Evolutionary conservation across 2,329 filamentous ascomycete species (phyloP).

Genomic region (Microsporum ferrugineum): DNA sequence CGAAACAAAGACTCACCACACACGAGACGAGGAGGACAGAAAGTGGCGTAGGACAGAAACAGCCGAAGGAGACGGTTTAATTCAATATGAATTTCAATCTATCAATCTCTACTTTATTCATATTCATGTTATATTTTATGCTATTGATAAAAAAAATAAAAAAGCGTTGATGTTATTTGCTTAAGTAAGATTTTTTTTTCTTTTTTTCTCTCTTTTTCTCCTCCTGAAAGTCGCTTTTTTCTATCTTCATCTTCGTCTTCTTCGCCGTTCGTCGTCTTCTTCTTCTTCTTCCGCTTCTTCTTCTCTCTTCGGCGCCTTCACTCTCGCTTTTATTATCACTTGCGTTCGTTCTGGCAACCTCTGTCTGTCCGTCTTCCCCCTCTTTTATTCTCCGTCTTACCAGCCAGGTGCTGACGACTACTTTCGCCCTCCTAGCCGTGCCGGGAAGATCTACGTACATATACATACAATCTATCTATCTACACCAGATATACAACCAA

Average conservation of each 20-base stretch:
- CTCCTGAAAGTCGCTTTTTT: background rate
- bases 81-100: too few species aligned
- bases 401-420: conserved; percentile 6
- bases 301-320: background rate
- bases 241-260: background rate
- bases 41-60: background rate
- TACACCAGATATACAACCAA: background rate
- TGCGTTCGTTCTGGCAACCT: conserved; percentile 1
- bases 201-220: background rate
- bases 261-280: background rate
- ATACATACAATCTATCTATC: background rate
- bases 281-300: background rate
- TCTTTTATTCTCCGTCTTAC: background rate
- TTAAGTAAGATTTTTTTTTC: background rate
- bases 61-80: background rate
- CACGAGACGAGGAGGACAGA: background rate
- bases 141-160: background rate
- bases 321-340: background rate
- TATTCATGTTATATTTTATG: background rate
- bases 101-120: background rate
- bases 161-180: background rate
- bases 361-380: background rate
- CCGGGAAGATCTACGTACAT: background rate
- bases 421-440: background rate
- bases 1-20: background rate